Evolutionary conservation across 2,329 filamentous ascomycete species (phyloP), one percentile per base, ranked within the genome.

Genomic region (Pestalotiopsis sp.): DNA sequence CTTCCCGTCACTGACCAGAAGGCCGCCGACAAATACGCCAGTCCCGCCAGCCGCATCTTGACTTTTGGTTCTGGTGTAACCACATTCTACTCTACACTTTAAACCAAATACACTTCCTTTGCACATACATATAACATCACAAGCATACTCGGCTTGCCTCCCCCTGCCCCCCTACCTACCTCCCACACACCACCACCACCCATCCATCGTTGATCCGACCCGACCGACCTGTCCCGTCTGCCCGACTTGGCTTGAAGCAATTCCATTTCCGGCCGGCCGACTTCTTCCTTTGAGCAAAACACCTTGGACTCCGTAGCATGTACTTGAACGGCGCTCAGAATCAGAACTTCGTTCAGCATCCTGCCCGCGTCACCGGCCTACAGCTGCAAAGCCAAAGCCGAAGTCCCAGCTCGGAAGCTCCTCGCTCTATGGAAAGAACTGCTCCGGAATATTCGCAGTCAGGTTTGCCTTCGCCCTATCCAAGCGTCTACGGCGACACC

Each of bases 381-480:
- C 70, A 75, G 68, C 75, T 76, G 70, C 75, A 72, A 72, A 77
- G 67, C 70, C 45, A 52, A 61, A 61, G 59, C 31, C 73, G 72
- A 69, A 74, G 72, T 68, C 74, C 76, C 70, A 75, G 73, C 66
- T 64, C 71, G 68, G 74, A 69, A 75, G 73, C 59, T 61, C 59
- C 59, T 61, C 71, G 73, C 76, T 73, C 75, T 75, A 88, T 88
- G 87, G 87, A 89, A 84, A 86, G 86, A 80, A 83, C 82, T 87
- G 87, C 89, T 80, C 83, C 90, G 85, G 92, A 93, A 82, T 94
- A 93, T 85, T 89, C 91, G 89, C 92, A 94, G 89, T 90, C 92
- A 93, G 92, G 92, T 94, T 93, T 93, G 92, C 90, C 87, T 81
- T 89, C 89, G 87, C 88, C 89, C 83, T 90, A 90, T 84, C 87